Evolutionary conservation across 140 eudicot genomes (phyloP).

Genomic region (Senecio squalidus): DNA sequence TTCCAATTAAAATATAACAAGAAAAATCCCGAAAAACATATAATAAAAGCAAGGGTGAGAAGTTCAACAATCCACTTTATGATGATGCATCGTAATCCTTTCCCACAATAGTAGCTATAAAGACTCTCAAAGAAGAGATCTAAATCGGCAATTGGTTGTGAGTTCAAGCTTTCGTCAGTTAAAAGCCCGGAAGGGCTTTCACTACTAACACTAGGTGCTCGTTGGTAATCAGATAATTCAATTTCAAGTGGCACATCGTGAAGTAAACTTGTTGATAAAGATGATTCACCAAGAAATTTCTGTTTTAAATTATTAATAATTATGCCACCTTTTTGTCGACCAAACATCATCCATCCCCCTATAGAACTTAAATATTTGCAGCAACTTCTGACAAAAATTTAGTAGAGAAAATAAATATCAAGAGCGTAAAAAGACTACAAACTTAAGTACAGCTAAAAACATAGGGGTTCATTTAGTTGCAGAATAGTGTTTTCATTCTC

Average conservation of each 20-base stretch:
- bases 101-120: constrained; percentile 76
- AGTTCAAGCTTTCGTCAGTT: constrained; percentile 50
- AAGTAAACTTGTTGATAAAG: constrained; percentile 1
- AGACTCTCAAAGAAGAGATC: constrained; percentile 73
- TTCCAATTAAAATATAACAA: constrained; percentile 5
- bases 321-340: background rate
- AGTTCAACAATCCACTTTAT: constrained; percentile 80
- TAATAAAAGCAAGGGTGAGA: constrained; percentile 7
- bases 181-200: constrained; percentile 1
- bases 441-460: too few species aligned
- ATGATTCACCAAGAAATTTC: constrained; percentile 4
- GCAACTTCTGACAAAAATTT: background rate
- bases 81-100: constrained; percentile 85
- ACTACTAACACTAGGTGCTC: background rate
- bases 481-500: too few species aligned
- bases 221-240: constrained; percentile 12
- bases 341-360: constrained; percentile 11
- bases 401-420: too few species aligned
- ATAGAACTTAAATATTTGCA: background rate
- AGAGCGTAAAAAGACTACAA: too few species aligned
- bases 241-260: background rate
- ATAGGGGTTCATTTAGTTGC: too few species aligned
- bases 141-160: constrained; percentile 60
- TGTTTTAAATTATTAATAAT: background rate
- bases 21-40: constrained; percentile 9